Base-by-base conservation (phyloP, 306 rosid genomes). In the Sechiopsis laciniata region DNA sequence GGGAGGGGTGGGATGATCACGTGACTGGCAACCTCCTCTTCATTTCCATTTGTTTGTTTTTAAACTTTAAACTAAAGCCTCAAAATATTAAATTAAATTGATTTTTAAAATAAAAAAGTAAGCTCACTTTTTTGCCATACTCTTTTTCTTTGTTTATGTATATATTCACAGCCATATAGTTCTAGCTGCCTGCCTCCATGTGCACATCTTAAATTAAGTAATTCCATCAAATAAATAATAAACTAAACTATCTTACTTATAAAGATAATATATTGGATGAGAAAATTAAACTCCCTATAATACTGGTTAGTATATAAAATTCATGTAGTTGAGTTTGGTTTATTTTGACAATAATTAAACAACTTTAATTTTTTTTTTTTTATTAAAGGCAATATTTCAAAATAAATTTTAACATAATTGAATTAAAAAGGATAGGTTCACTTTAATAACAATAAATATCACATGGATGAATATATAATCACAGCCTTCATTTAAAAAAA, bases 1-100 rank as follows among this genome's bases (percentile, higher is more conserved):
- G 71, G 26, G 7, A 64, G 52, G 19, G 24, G 70, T 37, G 52
- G 51, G 70, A 37, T 37, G 17, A 17, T 64, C 71, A 64, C 71
- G 71, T 64, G 71, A 64, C 71, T 64, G 71, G n/a, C 71, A 64
- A 16, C 37, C 37, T 32, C 71, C 16, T 7, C 48, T 64, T 64
- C 9, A 3, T 64, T 64, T n/a, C 50, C 70, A 5, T 32, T 64
- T 58, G 64, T 58, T 24, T 59, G 8, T 59, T 8, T 17, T 64
- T 64, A 32, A 61, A 11, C 12, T 6, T 37, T 37, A 37, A 5
- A 37, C 45, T 37, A 32, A 32, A 37, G 45, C 45, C 45, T 37
- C 45, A 37, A 37, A 37, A 5, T 37, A 37, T 37, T 37, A 37
- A 37, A 37, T 37, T 37, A 37, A 37, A 37, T 37, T 37, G 8